Percentiles rank a stretch among this genome's conserved stretches.
Conservation (phyloP, 495 filamentous ascomycete species). For the Podospora comata region DNA sequence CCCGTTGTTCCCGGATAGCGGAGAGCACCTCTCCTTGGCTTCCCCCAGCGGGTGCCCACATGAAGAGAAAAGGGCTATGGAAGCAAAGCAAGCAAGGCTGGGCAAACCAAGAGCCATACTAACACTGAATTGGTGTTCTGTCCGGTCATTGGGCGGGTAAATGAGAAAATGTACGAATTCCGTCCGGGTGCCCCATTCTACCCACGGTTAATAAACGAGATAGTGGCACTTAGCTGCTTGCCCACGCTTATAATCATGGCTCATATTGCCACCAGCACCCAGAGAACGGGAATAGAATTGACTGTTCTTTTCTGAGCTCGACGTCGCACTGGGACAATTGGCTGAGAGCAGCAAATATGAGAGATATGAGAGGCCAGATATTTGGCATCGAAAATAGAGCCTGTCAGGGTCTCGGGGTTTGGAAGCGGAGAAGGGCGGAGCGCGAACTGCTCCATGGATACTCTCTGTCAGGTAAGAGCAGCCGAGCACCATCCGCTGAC, state of each 20-base stretch:
- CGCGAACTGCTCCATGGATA: background rate
- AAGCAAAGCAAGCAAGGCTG: background rate
- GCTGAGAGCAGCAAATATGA: background rate
- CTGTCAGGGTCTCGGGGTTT: background rate
- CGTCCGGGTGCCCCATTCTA: slow-evolving; percentile 20
- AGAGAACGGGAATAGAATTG: background rate
- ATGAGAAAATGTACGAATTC: slow-evolving; percentile 14
- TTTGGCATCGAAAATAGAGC: background rate
- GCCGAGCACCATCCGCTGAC: background rate
- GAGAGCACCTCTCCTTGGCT: background rate
- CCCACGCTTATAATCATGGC: slow-evolving; percentile 2
- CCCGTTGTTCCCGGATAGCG: slow-evolving; percentile 6
- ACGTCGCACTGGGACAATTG: background rate
- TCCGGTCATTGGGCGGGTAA: slow-evolving; percentile 30
- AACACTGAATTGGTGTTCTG: background rate
- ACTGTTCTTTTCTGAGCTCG: background rate
- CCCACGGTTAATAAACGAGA: slow-evolving; percentile 23
- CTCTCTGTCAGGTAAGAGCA: background rate
- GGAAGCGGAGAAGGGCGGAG: background rate
- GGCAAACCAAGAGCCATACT: background rate
- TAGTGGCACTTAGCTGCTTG: slow-evolving; percentile 17
- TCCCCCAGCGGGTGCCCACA: background rate
- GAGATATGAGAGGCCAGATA: slow-evolving; percentile 1
- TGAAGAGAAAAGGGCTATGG: background rate
- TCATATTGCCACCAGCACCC: slow-evolving; percentile 12